Conservation (phyloP, 169 alveolate genomes). For the Plasmodium reichenowi region DNA sequence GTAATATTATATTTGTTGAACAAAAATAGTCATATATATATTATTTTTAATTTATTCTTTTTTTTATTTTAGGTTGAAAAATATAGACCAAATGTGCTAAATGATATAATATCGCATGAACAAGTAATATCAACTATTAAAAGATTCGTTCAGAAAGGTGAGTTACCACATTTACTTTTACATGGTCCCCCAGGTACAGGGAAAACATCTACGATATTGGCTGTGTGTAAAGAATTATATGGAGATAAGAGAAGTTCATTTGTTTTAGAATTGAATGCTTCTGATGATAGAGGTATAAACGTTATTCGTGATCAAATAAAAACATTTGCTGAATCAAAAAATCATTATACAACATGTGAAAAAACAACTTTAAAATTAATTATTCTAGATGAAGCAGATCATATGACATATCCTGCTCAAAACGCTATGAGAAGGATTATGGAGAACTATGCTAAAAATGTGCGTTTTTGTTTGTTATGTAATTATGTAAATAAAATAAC, state of each 20-base stretch:
- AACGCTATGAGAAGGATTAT: constrained; percentile 98
- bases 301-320: constrained; percentile 97
- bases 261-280: constrained; percentile 97
- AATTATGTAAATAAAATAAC: constrained; percentile 97
- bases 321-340: constrained; percentile 92
- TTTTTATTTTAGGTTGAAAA: constrained; percentile 92
- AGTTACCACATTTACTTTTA: constrained; percentile 95
- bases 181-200: constrained; percentile 99
- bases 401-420: constrained; percentile 98
- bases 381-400: constrained; percentile 98
- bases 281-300: constrained; percentile 98
- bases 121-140: constrained; percentile 93
- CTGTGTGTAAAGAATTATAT: constrained; percentile 94
- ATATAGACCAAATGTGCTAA: constrained; percentile 94
- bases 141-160: constrained; percentile 94
- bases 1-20: neutral
- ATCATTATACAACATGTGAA: constrained; percentile 80
- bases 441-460: constrained; percentile 97
- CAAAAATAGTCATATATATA: neutral
- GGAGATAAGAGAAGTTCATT: constrained; percentile 87
- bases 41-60: constrained; percentile 13
- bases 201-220: constrained; percentile 94
- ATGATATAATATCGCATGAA: constrained; percentile 95
- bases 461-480: constrained; percentile 97
- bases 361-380: constrained; percentile 90